Evolutionary conservation across 2,329 filamentous ascomycete species (phyloP).

Genomic region (Escovopsis sp.): DNA sequence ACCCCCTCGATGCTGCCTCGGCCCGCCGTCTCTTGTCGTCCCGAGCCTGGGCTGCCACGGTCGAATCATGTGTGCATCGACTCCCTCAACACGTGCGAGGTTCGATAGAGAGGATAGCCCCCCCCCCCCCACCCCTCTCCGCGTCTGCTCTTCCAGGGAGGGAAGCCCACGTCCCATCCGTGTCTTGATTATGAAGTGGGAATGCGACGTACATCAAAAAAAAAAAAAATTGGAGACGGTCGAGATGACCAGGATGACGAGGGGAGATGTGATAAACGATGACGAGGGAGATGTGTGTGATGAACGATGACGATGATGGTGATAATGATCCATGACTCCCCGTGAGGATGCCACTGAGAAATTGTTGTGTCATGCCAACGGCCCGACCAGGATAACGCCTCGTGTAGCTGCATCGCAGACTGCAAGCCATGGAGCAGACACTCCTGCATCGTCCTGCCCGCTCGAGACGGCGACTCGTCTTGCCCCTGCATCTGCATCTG

Average conservation of each 20-base stretch:
- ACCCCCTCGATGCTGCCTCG: no score
- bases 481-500: no score
- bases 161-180: no score
- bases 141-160: not conserved
- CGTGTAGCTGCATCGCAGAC: conserved; percentile 11
- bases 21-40: not conserved
- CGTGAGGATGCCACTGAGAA: not conserved
- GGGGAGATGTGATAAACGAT: no score
- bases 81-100: conserved; percentile 12
- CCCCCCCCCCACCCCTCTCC: no score
- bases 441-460: conserved; percentile 8
- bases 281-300: no score
- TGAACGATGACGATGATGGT: no score
- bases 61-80: conserved; percentile 14
- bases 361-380: not conserved
- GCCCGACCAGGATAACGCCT: no score
- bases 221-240: no score
- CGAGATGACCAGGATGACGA: no score
- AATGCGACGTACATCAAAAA: not conserved
- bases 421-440: conserved; percentile 10
- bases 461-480: not conserved
- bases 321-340: no score
- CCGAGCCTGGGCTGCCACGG: conserved; percentile 10
- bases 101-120: conserved; percentile 12
- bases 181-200: no score